Conservation (phyloP, 2,329 filamentous ascomycete genomes). For the Emericellopsis atlantica region DNA sequence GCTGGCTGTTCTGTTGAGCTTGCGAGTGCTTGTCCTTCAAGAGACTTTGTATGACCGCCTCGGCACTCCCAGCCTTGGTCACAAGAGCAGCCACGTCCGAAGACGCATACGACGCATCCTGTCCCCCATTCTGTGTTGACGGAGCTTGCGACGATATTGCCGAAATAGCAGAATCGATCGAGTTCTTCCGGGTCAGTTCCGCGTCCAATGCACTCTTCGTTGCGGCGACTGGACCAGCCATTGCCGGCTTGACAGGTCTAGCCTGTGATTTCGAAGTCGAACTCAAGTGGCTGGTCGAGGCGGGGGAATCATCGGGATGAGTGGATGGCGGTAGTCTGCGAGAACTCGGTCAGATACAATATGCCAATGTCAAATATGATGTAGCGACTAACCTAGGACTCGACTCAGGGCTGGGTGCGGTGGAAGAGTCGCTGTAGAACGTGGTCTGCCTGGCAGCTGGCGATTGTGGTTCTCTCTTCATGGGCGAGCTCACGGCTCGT, state of each 20-base stretch:
- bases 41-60: conserved; percentile 78
- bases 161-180: conserved; percentile 89
- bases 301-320: conserved; percentile 33
- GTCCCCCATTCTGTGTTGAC: conserved; percentile 35
- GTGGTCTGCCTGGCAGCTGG: conserved; percentile 13
- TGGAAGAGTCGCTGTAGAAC: conserved; percentile 23
- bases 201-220: conserved; percentile 17
- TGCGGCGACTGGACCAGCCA: conserved; percentile 32
- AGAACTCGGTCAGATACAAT: neutral
- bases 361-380: neutral
- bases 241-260: conserved; percentile 18
- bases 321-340: conserved; percentile 12
- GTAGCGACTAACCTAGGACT: too few species aligned
- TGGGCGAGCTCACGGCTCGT: too few species aligned
- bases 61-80: conserved; percentile 73
- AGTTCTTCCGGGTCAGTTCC: conserved; percentile 57
- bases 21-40: conserved; percentile 86
- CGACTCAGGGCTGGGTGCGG: conserved; percentile 18
- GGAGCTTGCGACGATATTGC: conserved; percentile 50
- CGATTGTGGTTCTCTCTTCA: conserved; percentile 5
- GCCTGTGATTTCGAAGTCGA: conserved; percentile 21
- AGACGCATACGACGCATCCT: conserved; percentile 45
- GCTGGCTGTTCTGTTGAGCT: conserved; percentile 76
- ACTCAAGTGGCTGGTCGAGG: conserved; percentile 20
- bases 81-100: conserved; percentile 71